Conservation (phyloP, 768 basidiomycete species). For the Suillus hirtellus region DNA sequence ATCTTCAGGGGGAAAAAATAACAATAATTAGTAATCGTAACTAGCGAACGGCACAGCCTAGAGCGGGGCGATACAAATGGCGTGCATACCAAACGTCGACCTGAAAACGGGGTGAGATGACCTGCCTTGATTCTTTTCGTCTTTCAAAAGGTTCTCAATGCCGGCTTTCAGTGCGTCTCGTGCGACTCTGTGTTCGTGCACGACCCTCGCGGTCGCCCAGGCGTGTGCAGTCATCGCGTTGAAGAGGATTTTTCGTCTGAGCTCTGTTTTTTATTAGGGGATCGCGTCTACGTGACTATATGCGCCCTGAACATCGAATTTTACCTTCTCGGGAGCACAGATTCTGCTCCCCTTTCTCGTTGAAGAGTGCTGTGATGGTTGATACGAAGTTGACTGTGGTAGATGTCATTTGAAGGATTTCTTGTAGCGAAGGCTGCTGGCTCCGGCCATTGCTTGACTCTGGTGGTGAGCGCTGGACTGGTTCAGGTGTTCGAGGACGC, state of each 20-base stretch:
- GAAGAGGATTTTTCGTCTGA: slow-evolving; percentile 23
- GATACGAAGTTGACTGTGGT: slow-evolving; percentile 2
- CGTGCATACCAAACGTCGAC: slow-evolving; percentile 26
- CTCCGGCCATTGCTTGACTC: background rate
- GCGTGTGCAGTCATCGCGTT: slow-evolving; percentile 19
- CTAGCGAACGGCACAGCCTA: slow-evolving; percentile 10
- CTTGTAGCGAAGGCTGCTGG: background rate
- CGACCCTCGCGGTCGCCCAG: slow-evolving; percentile 29
- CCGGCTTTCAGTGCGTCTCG: slow-evolving; percentile 17
- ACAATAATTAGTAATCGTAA: slow-evolving; percentile 18
- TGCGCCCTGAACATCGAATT: slow-evolving; percentile 3
- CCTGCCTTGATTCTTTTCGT: slow-evolving; percentile 36
- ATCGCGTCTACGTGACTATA: slow-evolving; percentile 1
- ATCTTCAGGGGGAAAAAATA: slow-evolving; percentile 21
- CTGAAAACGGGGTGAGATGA: slow-evolving; percentile 22
- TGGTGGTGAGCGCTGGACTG: background rate
- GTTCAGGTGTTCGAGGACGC: background rate
- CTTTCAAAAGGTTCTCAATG: slow-evolving; percentile 21
- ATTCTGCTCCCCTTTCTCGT: slow-evolving; percentile 4
- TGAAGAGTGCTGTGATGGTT: slow-evolving; percentile 2
- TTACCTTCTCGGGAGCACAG: background rate
- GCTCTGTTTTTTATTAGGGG: slow-evolving; percentile 18
- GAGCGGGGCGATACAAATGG: slow-evolving; percentile 6
- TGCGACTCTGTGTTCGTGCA: slow-evolving; percentile 18
- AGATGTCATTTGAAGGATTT: slow-evolving; percentile 8